Base-by-base conservation (phyloP, 2,329 filamentous ascomycete genomes). In the Trichophyton mentagrophytes region DNA sequence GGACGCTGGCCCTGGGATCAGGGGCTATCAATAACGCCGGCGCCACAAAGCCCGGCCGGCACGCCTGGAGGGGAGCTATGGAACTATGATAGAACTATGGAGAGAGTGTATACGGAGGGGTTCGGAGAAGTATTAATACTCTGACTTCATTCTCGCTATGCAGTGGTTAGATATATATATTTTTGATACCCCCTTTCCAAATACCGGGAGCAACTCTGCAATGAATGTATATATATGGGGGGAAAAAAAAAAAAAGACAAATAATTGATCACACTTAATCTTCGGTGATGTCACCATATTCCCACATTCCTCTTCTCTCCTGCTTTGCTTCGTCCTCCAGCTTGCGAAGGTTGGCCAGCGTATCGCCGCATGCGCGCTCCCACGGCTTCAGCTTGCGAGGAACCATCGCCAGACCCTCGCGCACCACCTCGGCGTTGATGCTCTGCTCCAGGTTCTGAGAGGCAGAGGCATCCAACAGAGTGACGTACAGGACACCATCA, bases 281-380 rank as follows among this genome's bases (percentile, higher is more conserved):
- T 78, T 96, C 91, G 13, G 90, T 95, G 70, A 96, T 81, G 73
- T 97, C 93, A 67, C 93, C 93, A 75, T 97, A 99, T 81, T 99
- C 93, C 91, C 92, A 99, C 82, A 96, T 93, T 49, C 93, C 93
- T 66, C 85, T 80, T 64, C 90, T 84, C 61, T 85, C 85, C 60
- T 82, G 79, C 82, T 95, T 96, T 3, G 92, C 92, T 73, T 86
- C 80, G 40, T 81, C 79, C 78, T 95, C 87, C 58, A 87, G 82
- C 73, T 87, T 82, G 69, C 83, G 85, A 64, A 96, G 77, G 67
- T 83, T 82, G 73, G 84, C 82, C 64, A 96, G 76, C 49, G 90
- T 84, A 38, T 88, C 81, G 61, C 82, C 81, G 53, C 89, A 88
- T 7, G 84, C 85, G 62, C 87, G 82, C 80, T 97, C 93, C 88